These are phyloP conservation scores for Iberis pinnata DNA, from an alignment of 345 rosid genomes.

Conservation along the genomic window DNA sequence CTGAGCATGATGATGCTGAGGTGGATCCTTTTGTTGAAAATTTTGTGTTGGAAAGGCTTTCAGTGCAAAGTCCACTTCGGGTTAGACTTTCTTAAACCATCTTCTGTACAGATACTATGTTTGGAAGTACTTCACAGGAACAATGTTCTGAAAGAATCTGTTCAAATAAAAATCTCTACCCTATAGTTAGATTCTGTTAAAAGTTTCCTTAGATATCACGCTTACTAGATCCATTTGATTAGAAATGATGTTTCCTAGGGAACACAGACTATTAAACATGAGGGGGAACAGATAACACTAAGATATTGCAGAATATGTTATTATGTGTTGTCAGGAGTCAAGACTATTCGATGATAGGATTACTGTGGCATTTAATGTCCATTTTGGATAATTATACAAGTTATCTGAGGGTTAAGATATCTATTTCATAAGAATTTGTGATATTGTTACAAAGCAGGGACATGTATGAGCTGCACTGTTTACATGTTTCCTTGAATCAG, in stretches of 20 bases:
- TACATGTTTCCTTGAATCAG: neutral
- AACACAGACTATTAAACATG: neutral
- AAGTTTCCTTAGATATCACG: neutral
- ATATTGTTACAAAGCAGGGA: constrained; percentile 12
- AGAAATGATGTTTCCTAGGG: constrained; percentile 6
- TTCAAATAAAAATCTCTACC: constrained; percentile 9
- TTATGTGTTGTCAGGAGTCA: neutral
- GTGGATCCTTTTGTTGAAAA: constrained; percentile 84
- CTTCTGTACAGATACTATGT: constrained; percentile 5
- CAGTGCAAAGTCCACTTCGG: constrained; percentile 90
- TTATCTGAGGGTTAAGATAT: neutral
- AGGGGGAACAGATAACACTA: neutral
- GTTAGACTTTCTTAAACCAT: constrained; percentile 36
- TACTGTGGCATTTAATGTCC: neutral
- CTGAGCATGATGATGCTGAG: constrained; percentile 41
- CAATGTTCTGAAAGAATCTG: constrained; percentile 1
- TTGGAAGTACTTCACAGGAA: constrained; percentile 5
- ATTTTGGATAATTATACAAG: constrained; percentile 1
- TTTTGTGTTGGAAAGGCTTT: constrained; percentile 88
- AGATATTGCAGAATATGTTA: constrained; percentile 5
- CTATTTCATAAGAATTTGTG: constrained; percentile 1
- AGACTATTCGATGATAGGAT: neutral
- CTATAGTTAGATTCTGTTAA: neutral
- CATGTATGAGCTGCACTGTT: neutral
- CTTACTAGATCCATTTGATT: constrained; percentile 6